Conservation (phyloP, 2,329 filamentous ascomycete genomes). For the Trichoderma sp. region DNA sequence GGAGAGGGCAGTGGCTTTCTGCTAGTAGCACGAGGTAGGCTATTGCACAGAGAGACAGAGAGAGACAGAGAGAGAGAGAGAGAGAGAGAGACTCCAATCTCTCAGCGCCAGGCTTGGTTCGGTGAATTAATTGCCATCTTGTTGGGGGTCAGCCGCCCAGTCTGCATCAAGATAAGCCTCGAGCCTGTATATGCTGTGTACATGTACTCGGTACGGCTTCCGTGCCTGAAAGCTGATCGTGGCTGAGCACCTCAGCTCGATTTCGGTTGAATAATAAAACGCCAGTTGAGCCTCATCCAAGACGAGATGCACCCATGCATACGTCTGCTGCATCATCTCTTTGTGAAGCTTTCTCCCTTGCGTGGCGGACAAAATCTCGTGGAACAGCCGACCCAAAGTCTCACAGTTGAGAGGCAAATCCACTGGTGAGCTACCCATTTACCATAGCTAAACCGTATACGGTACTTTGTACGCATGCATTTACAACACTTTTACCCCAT, state of each 20-base stretch:
- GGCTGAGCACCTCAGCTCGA: neutral
- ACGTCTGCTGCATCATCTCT: neutral
- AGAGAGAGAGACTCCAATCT: neutral
- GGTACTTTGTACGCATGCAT: neutral
- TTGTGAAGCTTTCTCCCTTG: neutral
- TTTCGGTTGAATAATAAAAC: neutral
- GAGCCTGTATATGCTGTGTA: neutral
- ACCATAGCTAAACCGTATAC: neutral
- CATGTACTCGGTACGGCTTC: neutral
- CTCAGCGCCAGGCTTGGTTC: neutral
- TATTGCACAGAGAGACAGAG: neutral
- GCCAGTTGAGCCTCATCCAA: neutral
- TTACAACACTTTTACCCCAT: neutral
- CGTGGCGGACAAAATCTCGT: neutral
- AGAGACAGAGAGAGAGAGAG: neutral
- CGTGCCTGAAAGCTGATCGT: neutral
- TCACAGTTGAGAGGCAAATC: neutral
- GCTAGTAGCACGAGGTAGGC: neutral
- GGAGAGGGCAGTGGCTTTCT: neutral
- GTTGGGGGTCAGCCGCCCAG: conserved; percentile 15
- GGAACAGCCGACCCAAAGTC: neutral
- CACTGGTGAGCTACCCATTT: neutral
- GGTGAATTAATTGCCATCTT: neutral
- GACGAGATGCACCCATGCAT: neutral
- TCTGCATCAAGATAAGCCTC: neutral